Conservation (phyloP, 495 filamentous ascomycete genomes). For the Sporormia fimetaria region DNA sequence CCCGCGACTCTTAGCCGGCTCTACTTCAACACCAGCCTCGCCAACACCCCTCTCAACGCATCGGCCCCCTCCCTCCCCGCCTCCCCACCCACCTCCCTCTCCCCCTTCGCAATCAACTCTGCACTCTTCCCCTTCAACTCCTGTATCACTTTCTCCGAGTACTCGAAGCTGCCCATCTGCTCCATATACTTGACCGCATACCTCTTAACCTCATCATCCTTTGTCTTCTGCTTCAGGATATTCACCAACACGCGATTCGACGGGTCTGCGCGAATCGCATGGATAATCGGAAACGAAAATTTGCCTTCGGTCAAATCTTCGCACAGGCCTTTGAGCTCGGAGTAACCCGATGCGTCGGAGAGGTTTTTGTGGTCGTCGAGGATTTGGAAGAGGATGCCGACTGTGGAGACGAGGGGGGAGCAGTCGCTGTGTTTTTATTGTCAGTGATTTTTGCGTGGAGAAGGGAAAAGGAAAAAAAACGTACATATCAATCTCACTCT, state of each 20-base stretch:
- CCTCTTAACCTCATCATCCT: conserved; percentile 74
- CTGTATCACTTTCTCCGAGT: conserved; percentile 59
- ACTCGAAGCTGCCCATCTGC: conserved; percentile 75
- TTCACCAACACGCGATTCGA: conserved; percentile 74
- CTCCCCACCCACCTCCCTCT: conserved; percentile 10
- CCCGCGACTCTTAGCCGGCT: too few relatives aligned
- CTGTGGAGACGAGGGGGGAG: conserved; percentile 74
- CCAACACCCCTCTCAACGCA: conserved; percentile 12
- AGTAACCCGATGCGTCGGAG: conserved; percentile 53
- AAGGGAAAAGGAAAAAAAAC: conserved; percentile 9
- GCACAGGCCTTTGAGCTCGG: conserved; percentile 83
- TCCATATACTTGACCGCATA: conserved; percentile 93
- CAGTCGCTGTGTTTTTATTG: conserved; percentile 45
- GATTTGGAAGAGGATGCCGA: conserved; percentile 93
- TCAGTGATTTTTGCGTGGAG: background rate
- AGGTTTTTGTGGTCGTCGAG: conserved; percentile 95
- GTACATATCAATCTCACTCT: conserved; percentile 51
- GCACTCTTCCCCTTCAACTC: conserved; percentile 15
- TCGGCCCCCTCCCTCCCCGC: conserved; percentile 13
- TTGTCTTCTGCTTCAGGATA: conserved; percentile 82
- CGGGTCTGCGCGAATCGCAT: conserved; percentile 76
- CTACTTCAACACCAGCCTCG: conserved; percentile 11
- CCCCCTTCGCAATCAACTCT: conserved; percentile 11
- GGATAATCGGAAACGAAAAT: conserved; percentile 95
- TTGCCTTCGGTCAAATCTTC: conserved; percentile 97